Base-by-base conservation (phyloP, 2,329 filamentous ascomycete species). In the Dactylellina parvicollis region DNA sequence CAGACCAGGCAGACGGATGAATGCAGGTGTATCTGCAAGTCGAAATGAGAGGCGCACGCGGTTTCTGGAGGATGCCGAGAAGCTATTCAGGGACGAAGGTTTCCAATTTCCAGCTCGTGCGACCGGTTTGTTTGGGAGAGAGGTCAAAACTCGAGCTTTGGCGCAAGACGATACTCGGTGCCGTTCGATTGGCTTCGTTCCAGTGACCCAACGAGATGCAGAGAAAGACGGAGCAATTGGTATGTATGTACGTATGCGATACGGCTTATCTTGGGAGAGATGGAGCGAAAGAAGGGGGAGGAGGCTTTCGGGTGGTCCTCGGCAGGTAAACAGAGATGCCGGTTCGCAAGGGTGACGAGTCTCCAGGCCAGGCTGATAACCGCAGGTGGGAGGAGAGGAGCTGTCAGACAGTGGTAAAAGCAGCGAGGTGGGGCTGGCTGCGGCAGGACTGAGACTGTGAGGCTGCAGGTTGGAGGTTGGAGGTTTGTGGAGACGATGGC, bases 1-100 rank as follows among this genome's bases (percentile, higher is more conserved):
- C 32, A 32, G 49, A 14, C 40, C 49, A 66, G 52, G 50, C 40
- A 46, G 50, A 47, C 61, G 61, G 61, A 36, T 57, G 61, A 57
- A 66, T 66, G 61, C 50, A 56, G 50, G 44, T 42, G n/a, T 47
- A 24, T 22, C 34, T 47, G 55, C 55, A 46, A 36, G 55, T 40
- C 24, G 38, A 59, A 59, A 59, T 59, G 55, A 59, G 30, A 46
- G 40, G 40, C 38, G 26, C 24, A n/a, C 26, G 24, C 52, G 47
- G 24, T 24, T 16, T 32, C 20, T 47, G n/a, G 42, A 47, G n/a
- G n/a, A 47, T 59, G 28, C 20, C 20, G 12, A 20, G 42, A n/a
- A 44, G 4, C 32, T 14, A 22, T 7, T 20, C 14, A 32, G 38
- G 34, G 16, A 28, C 36, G 54, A 28, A 22, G 38, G 32, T 32